Base-by-base conservation (phyloP, 2,329 filamentous ascomycete genomes). In the Coniella lustricola region DNA sequence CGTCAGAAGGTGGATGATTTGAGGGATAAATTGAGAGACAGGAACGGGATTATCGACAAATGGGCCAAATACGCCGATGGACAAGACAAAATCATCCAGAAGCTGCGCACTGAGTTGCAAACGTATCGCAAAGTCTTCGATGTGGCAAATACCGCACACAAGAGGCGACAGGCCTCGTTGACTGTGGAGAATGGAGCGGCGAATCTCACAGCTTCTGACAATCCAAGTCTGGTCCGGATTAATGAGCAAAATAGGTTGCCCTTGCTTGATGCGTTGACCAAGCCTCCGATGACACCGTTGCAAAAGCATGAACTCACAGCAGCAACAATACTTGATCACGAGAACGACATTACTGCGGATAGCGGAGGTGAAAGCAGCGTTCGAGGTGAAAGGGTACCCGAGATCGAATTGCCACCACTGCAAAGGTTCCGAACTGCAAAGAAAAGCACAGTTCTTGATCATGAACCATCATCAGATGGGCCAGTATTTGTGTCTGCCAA, bases 391-490 rank as follows among this genome's bases (percentile, higher is more conserved):
- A 14, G 21, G 22, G 18, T n/a, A 25, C 17, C 22, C n/a, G 52
- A 52, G 13, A 40, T 51, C 44, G 49, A 56, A 16, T 55, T 70
- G 3, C 68, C 68, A 21, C 56, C 59, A 13, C 50, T 67, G 8
- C 59, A 61, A 3, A 50, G 46, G 16, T 39, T 49, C 5, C 43
- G 38, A n/a, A 36, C 41, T 13, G n/a, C 20, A 16, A 22, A 37
- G 13, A 8, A 34, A 3, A 29, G 22, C 12, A 40, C 55, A 14
- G 33, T 44, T 3, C 56, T 79, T 20, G 79, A 81, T 55, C 48
- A 63, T n/a, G 76, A 80, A 52, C 72, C 72, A 13, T 76, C 73
- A 4, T 81, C 77, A 0, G 76, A 81, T 49, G 59, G 58, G 2
- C 75, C 72, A 0, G 62, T 79, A 2, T 57, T 81, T 5, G 60